Conservation (phyloP, 2,329 filamentous ascomycete species). For the Aspergillus luchuensis region DNA sequence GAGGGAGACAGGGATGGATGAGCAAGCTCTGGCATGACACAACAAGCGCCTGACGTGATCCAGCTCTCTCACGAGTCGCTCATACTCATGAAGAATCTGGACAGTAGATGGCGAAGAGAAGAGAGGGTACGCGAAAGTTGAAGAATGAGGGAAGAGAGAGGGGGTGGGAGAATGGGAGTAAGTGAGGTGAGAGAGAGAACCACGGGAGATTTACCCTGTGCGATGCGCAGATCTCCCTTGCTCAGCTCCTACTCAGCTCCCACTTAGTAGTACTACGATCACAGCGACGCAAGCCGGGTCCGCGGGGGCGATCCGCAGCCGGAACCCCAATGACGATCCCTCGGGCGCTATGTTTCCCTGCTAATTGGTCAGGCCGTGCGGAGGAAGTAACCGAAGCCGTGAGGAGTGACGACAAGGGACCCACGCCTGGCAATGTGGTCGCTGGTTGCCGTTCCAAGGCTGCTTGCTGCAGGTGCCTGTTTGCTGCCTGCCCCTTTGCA, state of each 20-base stretch:
- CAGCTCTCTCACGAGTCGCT: neutral
- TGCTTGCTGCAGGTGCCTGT: neutral
- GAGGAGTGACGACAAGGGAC: neutral
- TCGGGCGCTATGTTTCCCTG: neutral
- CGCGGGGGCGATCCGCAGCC: neutral
- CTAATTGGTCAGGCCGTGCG: neutral
- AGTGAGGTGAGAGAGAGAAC: neutral
- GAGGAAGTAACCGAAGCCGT: neutral
- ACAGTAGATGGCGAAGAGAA: neutral
- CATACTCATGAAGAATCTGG: neutral
- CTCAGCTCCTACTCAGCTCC: neutral
- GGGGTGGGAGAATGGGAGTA: neutral
- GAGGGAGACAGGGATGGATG: slow-evolving; percentile 21
- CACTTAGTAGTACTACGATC: too few relatives aligned
- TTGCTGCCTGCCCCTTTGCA: neutral
- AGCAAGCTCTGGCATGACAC: slow-evolving; percentile 20
- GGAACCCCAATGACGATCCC: slow-evolving; percentile 3
- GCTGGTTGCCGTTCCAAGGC: neutral
- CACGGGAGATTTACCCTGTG: neutral
- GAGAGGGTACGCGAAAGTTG: neutral
- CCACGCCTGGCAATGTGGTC: neutral
- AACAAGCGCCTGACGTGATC: neutral
- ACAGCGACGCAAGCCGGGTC: neutral
- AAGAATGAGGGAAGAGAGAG: neutral
- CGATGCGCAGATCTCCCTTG: slow-evolving; percentile 8